Evolutionary conservation across 2,329 filamentous ascomycete genomes (phyloP), one percentile per base, ranked within the genome.

Genomic region (Pyrenophora graminea): DNA sequence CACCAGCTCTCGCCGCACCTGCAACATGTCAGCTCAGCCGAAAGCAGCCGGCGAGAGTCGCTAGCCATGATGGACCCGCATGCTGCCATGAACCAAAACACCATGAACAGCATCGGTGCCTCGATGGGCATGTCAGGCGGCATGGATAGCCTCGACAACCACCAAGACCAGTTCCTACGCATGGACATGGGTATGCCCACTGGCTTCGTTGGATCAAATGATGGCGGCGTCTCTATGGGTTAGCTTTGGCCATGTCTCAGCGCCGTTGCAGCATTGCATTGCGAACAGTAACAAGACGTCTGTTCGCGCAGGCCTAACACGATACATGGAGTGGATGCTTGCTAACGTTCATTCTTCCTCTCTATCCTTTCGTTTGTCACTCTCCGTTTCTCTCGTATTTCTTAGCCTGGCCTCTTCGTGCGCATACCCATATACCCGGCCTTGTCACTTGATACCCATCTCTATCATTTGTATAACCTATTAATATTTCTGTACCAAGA

Each of bases 91-190:
- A 63, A 56, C 25, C 45, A 53, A 3, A 56, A 49, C 21, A 52
- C 51, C 40, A 53, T 61, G 53, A 38, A 42, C 13, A 44, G 42
- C 27, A 47, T 61, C 34, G 41, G 39, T n/a, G 51, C 51, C 9
- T 38, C 49, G 9, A 58, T 66, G 55, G 59, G 56, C 41, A 61
- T 70, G 56, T 53, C 59, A 9, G 51, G 61, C 1, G 65, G 68
- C 15, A 69, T 73, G 68, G 69, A 72, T 2, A 67, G 63, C 37
- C 65, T 72, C 30, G 67, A 72, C 21, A 55, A 34, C 36, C 64
- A 69, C 21, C 62, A 62, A 49, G 69, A 73, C 38, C 62, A 62
- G 33, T 73, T 70, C 34, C 45, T 73, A 12, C 40, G 63, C 9
- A 63, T 72, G 56, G 69, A 69, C 15, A 70, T 73, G 61, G 65